Evolutionary conservation across 495 filamentous ascomycete species (phyloP).

Genomic region (Amorphotheca resinae): DNA sequence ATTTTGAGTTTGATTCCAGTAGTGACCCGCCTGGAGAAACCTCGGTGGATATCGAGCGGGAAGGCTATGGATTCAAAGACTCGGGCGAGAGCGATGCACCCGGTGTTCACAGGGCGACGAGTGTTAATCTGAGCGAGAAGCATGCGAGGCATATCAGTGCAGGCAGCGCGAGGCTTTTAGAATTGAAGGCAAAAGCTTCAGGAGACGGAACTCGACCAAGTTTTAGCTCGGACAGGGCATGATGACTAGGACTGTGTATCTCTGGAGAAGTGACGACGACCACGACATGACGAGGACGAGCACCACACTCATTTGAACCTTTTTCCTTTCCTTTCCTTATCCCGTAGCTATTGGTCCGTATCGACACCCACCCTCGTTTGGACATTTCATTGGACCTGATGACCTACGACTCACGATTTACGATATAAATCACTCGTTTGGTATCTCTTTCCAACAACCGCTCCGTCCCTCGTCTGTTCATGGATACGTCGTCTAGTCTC

Average conservation of each 20-base stretch:
- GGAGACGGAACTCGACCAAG: constrained; percentile 25
- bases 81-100: constrained; percentile 32
- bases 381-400: constrained; percentile 13
- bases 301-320: constrained; percentile 20
- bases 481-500: background rate
- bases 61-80: constrained; percentile 22
- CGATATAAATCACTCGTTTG: constrained; percentile 2
- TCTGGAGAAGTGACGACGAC: background rate
- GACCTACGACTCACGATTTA: constrained; percentile 5
- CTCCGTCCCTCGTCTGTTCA: constrained; percentile 7
- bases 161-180: constrained; percentile 57
- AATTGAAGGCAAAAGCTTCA: constrained; percentile 36
- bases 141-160: constrained; percentile 62
- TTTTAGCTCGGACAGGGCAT: constrained; percentile 18
- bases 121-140: constrained; percentile 47
- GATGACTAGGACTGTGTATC: constrained; percentile 9
- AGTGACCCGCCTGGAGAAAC: constrained; percentile 27
- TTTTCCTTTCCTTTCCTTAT: constrained; percentile 9
- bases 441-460: background rate
- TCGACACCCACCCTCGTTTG: constrained; percentile 18
- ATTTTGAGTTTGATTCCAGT: constrained; percentile 29
- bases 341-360: constrained; percentile 6
- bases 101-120: constrained; percentile 47
- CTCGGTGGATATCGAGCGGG: constrained; percentile 15
- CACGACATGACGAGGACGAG: constrained; percentile 14